Conservation (phyloP, 371 early-diverging fungal genomes). For the Apophysomyces ossiformis region DNA sequence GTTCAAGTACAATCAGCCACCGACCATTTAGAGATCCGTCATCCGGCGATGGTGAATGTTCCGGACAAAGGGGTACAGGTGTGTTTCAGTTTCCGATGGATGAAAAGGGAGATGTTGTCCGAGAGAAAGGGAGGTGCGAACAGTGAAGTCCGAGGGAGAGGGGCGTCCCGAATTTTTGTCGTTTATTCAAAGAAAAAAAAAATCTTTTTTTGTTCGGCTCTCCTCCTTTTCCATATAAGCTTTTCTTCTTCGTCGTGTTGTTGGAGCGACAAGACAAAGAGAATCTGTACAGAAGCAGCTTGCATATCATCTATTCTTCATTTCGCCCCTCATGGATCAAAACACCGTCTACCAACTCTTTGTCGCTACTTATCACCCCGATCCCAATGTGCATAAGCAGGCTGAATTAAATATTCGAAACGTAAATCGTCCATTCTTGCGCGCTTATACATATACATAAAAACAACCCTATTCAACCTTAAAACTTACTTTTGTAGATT, state of each 20-base stretch:
- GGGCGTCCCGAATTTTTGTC: no score
- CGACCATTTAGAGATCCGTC: no score
- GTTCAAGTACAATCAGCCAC: no score
- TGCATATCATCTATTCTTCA: constrained; percentile 4
- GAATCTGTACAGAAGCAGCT: constrained; percentile 11
- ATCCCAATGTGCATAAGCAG: constrained; percentile 74
- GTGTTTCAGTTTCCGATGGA: no score
- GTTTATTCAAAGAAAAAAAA: neutral
- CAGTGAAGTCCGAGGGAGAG: no score
- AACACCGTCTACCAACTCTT: constrained; percentile 68
- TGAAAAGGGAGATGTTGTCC: no score
- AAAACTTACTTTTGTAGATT: constrained; percentile 41
- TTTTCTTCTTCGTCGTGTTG: constrained; percentile 7
- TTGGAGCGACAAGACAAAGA: constrained; percentile 12
- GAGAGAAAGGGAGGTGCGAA: no score
- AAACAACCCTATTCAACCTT: neutral
- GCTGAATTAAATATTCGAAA: constrained; percentile 65
- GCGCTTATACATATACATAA: neutral
- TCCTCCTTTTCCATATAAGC: neutral
- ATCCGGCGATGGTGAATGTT: no score
- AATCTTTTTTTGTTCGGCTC: neutral
- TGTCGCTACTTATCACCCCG: constrained; percentile 79
- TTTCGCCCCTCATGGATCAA: constrained; percentile 49
- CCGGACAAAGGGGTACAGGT: no score
- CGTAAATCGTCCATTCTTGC: constrained; percentile 24